Percentiles rank a stretch among this genome's conserved stretches.
Evolutionary conservation across 805 yeast species (phyloP).

Genomic region (Cyberlindnera misumaiensis): DNA sequence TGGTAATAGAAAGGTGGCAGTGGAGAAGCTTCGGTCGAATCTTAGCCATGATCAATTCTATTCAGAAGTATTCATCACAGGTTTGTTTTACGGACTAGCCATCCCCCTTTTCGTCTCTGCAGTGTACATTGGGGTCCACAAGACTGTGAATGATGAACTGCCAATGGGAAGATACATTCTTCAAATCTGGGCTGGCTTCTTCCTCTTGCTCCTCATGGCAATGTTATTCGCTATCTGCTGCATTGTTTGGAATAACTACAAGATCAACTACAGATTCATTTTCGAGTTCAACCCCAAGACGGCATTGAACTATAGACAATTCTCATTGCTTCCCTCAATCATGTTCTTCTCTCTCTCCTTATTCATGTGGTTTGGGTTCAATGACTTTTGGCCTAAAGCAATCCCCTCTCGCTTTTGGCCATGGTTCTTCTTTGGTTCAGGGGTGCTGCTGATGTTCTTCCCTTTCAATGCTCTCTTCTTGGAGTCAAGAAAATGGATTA

Average conservation of each 20-base stretch:
- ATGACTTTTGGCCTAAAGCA: constrained; percentile 52
- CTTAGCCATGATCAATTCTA: constrained; percentile 32
- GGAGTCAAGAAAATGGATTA: constrained; percentile 72
- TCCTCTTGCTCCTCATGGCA: constrained; percentile 53
- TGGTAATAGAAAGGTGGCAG: constrained; percentile 59
- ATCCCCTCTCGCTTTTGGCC: constrained; percentile 75
- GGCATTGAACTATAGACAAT: constrained; percentile 60
- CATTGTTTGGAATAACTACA: constrained; percentile 61
- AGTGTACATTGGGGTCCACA: constrained; percentile 42
- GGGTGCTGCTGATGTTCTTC: constrained; percentile 41
- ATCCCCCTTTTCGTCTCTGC: constrained; percentile 63
- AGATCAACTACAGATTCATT: constrained; percentile 85
- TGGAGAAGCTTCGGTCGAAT: constrained; percentile 58
- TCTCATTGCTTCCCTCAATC: constrained; percentile 55
- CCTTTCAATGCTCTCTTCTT: constrained; percentile 56
- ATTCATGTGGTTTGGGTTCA: constrained; percentile 71
- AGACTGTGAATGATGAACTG: constrained; percentile 32
- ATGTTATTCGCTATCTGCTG: constrained; percentile 64
- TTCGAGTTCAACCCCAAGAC: constrained; percentile 77
- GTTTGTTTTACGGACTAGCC: constrained; percentile 63
- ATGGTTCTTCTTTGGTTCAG: constrained; percentile 59
- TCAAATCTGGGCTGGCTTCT: constrained; percentile 93
- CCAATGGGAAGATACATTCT: constrained; percentile 57
- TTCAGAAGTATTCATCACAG: constrained; percentile 48
- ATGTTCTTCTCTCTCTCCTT: constrained; percentile 51